These are phyloP conservation scores for Psidium guajava DNA, from an alignment of 345 rosid genomes.

Conservation along the genomic window DNA sequence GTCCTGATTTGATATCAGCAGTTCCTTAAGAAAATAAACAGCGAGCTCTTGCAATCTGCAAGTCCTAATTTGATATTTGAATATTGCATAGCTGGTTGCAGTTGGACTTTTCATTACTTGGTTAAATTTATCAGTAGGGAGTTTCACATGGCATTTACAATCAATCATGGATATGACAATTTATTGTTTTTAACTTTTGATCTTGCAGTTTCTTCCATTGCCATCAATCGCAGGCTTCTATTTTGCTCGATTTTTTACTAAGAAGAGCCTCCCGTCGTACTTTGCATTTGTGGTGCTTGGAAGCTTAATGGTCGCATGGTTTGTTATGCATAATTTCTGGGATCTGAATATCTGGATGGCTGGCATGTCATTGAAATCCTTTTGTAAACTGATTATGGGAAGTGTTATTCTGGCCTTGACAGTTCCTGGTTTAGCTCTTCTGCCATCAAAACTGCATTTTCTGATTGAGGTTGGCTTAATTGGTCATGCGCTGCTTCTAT, in stretches of 20 bases:
- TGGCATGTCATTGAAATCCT: slow-evolving; percentile 89
- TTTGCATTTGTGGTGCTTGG: slow-evolving; percentile 87
- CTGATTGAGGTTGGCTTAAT: slow-evolving; percentile 74
- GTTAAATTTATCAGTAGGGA: background rate
- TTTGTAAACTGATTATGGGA: slow-evolving; percentile 82
- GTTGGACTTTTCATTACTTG: background rate
- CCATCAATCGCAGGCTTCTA: slow-evolving; percentile 91
- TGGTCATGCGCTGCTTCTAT: slow-evolving; percentile 65
- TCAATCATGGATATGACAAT: background rate
- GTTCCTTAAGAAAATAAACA: background rate
- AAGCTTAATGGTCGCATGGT: slow-evolving; percentile 90
- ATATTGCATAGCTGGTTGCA: background rate
- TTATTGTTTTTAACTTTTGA: background rate
- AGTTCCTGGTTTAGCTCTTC: slow-evolving; percentile 92
- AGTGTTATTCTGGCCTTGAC: slow-evolving; percentile 75
- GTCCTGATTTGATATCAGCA: background rate
- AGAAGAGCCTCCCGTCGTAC: slow-evolving; percentile 82
- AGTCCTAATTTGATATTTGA: background rate
- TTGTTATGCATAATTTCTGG: slow-evolving; percentile 93
- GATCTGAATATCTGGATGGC: slow-evolving; percentile 97
- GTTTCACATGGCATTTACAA: background rate
- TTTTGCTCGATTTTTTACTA: slow-evolving; percentile 86
- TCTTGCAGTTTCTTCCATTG: slow-evolving; percentile 74
- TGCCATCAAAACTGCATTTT: slow-evolving; percentile 67
- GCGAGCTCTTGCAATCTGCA: background rate